A percentile compares a stretch with the other conserved stretches of the same genome.
Conservation (phyloP, 2,329 filamentous ascomycete genomes). For the Claviceps pazoutovae region DNA sequence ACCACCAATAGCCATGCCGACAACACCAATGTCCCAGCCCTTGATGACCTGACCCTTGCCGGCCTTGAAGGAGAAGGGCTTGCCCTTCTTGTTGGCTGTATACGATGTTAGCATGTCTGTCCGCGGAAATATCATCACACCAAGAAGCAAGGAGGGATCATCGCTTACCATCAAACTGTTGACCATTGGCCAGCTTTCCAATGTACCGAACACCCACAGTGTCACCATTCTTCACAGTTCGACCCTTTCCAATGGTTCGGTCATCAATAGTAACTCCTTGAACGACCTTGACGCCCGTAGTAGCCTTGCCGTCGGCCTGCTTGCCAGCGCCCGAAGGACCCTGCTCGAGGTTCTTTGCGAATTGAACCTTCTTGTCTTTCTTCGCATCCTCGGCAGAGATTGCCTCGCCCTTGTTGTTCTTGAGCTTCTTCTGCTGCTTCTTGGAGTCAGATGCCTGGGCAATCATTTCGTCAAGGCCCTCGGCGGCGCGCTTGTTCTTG, state of each 20-base stretch:
- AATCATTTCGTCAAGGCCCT: constrained; percentile 72
- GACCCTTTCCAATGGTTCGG: constrained; percentile 79
- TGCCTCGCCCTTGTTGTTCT: constrained; percentile 95
- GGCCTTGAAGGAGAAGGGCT: constrained; percentile 92
- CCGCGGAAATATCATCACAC: neutral
- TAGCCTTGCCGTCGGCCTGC: constrained; percentile 25
- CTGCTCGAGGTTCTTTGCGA: constrained; percentile 97
- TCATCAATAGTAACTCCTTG: constrained; percentile 89
- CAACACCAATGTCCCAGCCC: constrained; percentile 92
- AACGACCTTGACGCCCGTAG: constrained; percentile 61
- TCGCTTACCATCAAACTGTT: constrained; percentile 79
- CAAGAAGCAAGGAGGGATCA: neutral
- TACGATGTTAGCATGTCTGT: neutral
- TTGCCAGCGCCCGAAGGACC: constrained; percentile 66
- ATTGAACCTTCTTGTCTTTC: constrained; percentile 88
- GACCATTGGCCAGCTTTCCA: constrained; percentile 86
- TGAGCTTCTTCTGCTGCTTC: constrained; percentile 95
- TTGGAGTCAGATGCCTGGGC: constrained; percentile 64
- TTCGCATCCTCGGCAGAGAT: constrained; percentile 46
- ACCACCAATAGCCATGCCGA: constrained; percentile 83
- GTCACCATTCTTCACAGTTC: constrained; percentile 78
- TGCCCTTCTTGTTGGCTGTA: constrained; percentile 92
- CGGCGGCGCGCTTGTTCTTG: constrained; percentile 89
- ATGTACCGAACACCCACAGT: constrained; percentile 93
- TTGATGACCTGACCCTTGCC: constrained; percentile 94